Conservation (phyloP, 176 grass and related monocot species). For the Bonia amplexicaulis region DNA sequence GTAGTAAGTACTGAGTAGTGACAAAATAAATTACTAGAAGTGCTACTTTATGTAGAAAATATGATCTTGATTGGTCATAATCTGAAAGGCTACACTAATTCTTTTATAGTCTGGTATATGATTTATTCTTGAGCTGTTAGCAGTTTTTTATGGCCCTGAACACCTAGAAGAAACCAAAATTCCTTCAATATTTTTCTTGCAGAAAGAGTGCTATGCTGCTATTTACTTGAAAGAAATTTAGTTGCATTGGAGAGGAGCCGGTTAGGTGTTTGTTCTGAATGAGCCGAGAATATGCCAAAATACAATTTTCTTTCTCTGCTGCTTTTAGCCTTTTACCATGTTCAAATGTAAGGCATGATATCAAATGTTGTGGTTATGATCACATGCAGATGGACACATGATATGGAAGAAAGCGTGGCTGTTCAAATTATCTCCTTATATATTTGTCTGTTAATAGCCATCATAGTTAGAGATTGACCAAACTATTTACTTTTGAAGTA, state of each 20-base stretch:
- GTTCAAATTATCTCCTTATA: background rate
- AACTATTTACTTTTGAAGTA: background rate
- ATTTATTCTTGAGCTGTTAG: background rate
- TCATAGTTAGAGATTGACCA: background rate
- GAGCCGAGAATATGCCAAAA: background rate
- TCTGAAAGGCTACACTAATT: background rate
- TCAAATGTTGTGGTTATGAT: background rate
- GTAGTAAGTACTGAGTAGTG: background rate
- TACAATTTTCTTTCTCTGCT: background rate
- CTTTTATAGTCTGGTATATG: background rate
- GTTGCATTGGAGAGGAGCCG: background rate
- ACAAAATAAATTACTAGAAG: background rate
- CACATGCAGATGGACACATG: background rate
- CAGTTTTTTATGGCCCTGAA: background rate
- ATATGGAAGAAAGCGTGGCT: background rate
- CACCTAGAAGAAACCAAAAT: background rate
- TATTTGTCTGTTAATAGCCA: background rate
- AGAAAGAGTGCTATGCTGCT: constrained; percentile 14
- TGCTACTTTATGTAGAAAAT: background rate
- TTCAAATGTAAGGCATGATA: background rate
- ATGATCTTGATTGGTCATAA: background rate
- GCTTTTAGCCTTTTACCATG: background rate
- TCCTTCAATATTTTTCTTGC: background rate
- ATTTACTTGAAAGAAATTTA: constrained; percentile 2
- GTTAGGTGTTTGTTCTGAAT: background rate